A percentile compares a stretch with the other conserved stretches of the same genome.
These are phyloP conservation scores for Hyphopichia buzzinii DNA, from an alignment of 1,139 yeast species.

Conservation along the genomic window DNA sequence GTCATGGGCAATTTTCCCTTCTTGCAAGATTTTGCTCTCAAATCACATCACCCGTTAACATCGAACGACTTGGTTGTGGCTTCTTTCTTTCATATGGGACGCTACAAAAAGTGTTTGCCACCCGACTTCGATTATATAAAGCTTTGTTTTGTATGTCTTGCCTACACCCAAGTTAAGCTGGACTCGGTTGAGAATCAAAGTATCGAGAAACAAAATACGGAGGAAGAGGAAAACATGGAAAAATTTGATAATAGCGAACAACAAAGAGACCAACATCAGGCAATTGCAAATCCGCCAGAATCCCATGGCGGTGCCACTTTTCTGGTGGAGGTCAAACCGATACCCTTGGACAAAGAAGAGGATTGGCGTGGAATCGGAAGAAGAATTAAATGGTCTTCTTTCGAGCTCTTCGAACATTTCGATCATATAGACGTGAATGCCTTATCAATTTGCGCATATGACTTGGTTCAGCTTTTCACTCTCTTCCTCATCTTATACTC, in stretches of 20 bases:
- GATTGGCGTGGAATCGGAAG: constrained; percentile 12
- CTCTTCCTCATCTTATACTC: constrained; percentile 37
- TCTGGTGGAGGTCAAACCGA: constrained; percentile 8
- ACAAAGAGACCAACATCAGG: not conserved
- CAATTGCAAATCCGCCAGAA: not conserved
- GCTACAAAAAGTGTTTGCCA: constrained; percentile 19
- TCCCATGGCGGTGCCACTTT: constrained; percentile 6
- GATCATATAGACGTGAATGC: constrained; percentile 30
- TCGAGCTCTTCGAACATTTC: constrained; percentile 15
- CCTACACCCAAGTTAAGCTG: constrained; percentile 4
- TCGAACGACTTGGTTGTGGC: constrained; percentile 25
- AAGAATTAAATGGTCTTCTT: constrained; percentile 23
- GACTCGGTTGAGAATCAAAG: constrained; percentile 1
- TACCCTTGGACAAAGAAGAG: constrained; percentile 10
- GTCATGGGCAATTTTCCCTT: constrained; percentile 34
- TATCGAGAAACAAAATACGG: constrained; percentile 5
- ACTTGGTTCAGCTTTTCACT: constrained; percentile 38
- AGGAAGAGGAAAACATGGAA: constrained; percentile 9
- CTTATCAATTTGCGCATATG: constrained; percentile 30
- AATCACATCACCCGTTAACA: constrained; percentile 13
- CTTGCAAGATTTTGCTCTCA: constrained; percentile 13
- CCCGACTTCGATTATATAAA: constrained; percentile 22
- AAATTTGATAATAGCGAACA: too few species aligned
- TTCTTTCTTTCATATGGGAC: constrained; percentile 24
- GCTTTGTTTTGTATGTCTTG: constrained; percentile 25